Evolutionary conservation across 2,329 filamentous ascomycete genomes (phyloP).

Genomic region (Hirsutella thompsonii): DNA sequence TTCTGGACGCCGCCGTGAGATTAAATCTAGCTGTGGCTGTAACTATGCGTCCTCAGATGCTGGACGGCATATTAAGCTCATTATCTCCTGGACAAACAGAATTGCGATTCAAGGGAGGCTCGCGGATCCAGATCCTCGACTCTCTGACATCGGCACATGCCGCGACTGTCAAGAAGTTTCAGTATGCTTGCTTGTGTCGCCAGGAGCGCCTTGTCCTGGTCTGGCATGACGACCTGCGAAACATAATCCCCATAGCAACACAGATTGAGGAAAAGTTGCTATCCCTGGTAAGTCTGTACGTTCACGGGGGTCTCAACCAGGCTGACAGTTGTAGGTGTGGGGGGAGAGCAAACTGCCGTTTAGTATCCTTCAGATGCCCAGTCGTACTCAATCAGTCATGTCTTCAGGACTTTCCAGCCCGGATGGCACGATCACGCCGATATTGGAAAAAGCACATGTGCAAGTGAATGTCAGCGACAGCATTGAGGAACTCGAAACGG

Average conservation of each 20-base stretch:
- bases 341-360: slow-evolving; percentile 7
- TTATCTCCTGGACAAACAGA: slow-evolving; percentile 27
- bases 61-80: slow-evolving; percentile 28
- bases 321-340: slow-evolving; percentile 12
- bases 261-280: slow-evolving; percentile 19
- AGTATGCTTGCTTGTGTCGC: slow-evolving; percentile 28
- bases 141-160: slow-evolving; percentile 24
- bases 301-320: neutral
- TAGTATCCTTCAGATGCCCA: slow-evolving; percentile 8
- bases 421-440: slow-evolving; percentile 8
- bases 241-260: slow-evolving; percentile 24
- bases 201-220: slow-evolving; percentile 27
- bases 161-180: slow-evolving; percentile 26
- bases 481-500: slow-evolving; percentile 12
- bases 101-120: slow-evolving; percentile 26
- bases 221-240: slow-evolving; percentile 27
- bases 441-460: slow-evolving; percentile 7
- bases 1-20: slow-evolving; percentile 27
- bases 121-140: slow-evolving; percentile 30
- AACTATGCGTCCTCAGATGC: slow-evolving; percentile 35
- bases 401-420: slow-evolving; percentile 8
- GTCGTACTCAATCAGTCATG: slow-evolving; percentile 6
- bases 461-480: slow-evolving; percentile 8
- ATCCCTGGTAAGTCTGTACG: slow-evolving; percentile 8
- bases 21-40: slow-evolving; percentile 32